Conservation (phyloP, 2,329 filamentous ascomycete genomes). For the Aspergillus tanneri region DNA sequence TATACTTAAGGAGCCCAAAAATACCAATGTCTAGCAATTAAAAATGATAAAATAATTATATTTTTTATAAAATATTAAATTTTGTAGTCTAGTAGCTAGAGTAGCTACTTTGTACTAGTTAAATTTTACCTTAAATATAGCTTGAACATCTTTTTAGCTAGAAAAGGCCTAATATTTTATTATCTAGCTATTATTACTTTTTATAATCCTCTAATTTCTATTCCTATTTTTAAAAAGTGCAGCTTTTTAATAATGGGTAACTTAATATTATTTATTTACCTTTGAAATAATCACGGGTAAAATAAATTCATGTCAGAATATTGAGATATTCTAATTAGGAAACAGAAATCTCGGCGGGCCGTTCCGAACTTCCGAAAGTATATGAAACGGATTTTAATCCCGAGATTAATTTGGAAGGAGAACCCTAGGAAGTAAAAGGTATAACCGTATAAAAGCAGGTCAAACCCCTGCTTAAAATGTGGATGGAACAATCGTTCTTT, state of each 20-base stretch:
- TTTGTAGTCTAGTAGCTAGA: conserved; percentile 7
- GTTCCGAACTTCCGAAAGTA: too few species aligned
- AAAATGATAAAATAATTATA: conserved; percentile 1
- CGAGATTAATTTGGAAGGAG: too few species aligned
- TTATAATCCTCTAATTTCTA: background rate
- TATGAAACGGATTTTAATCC: too few species aligned
- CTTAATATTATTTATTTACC: too few species aligned
- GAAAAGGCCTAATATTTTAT: background rate
- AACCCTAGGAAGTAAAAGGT: too few species aligned
- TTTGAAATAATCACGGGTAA: conserved; percentile 4
- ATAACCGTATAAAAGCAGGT: too few species aligned
- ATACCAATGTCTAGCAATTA: background rate
- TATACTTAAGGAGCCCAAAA: background rate
- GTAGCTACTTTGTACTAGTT: conserved; percentile 5
- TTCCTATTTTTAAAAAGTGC: background rate
- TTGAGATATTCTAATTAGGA: too few species aligned
- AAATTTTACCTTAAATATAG: background rate
- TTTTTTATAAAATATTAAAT: conserved; percentile 11
- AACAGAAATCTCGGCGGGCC: too few species aligned
- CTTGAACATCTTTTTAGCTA: conserved; percentile 6
- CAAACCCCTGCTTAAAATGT: too few species aligned
- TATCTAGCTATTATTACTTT: conserved; percentile 2
- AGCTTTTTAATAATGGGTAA: background rate
- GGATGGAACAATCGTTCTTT: too few species aligned
- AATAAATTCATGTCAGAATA: conserved; percentile 1